These are phyloP conservation scores for Echinochloa phyllopogon DNA, from an alignment of 176 grass and related monocot species.

Conservation along the genomic window DNA sequence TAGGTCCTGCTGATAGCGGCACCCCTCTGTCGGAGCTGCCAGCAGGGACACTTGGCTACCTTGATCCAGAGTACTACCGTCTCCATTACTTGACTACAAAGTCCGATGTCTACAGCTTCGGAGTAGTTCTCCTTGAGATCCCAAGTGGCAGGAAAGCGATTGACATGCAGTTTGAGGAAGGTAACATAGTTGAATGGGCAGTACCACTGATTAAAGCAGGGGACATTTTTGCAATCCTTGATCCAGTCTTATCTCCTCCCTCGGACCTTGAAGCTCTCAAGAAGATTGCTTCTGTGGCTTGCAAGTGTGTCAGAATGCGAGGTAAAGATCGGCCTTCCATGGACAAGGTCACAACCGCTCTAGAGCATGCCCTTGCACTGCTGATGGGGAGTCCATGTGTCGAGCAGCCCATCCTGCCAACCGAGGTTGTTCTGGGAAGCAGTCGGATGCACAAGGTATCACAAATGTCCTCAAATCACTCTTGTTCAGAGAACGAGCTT, in stretches of 20 bases:
- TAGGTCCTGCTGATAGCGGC: conserved; percentile 85
- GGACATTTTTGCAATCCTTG: conserved; percentile 77
- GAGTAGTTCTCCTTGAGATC: conserved; percentile 94
- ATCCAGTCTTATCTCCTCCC: conserved; percentile 74
- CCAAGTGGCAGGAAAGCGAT: conserved; percentile 94
- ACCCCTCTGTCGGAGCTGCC: conserved; percentile 87
- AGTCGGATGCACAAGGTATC: conserved; percentile 93
- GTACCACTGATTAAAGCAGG: conserved; percentile 89
- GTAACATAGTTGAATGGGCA: conserved; percentile 97
- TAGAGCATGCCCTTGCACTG: conserved; percentile 86
- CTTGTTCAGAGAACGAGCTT: conserved; percentile 90
- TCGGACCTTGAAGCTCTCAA: conserved; percentile 84
- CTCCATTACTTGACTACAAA: conserved; percentile 98
- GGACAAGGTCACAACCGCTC: conserved; percentile 95
- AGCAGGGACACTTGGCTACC: conserved; percentile 92
- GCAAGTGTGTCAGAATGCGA: conserved; percentile 96
- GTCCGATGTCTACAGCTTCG: conserved; percentile 95
- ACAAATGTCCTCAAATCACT: conserved; percentile 91
- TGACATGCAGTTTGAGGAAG: conserved; percentile 97
- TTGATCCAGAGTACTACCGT: conserved; percentile 96
- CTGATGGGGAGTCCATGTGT: conserved; percentile 93
- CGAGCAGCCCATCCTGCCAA: conserved; percentile 92
- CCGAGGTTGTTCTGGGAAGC: conserved; percentile 93
- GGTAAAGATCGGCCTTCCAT: conserved; percentile 90
- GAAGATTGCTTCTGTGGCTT: conserved; percentile 93